Base-by-base conservation (phyloP, 306 rosid species). In the Trichosanthes cucumerina region DNA sequence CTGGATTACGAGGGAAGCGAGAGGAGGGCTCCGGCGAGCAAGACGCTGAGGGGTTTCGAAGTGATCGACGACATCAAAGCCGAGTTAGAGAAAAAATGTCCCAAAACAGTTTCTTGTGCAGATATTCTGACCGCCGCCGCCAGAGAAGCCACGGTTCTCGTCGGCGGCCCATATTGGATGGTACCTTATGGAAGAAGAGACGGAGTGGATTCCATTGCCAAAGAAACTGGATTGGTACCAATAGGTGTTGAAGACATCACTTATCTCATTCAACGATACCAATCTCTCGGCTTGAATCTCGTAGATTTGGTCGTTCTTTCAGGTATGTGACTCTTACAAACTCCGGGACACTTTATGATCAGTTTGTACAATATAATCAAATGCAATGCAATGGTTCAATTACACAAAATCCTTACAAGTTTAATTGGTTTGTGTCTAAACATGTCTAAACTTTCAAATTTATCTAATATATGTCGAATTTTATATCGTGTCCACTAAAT, bases 1-100 rank as follows among this genome's bases (percentile, higher is more conserved):
- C 77, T 93, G 64, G 83, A 90, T 57, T 84, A 94, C 68, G 90
- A 92, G 23, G 92, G 91, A 78, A 90, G 97, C 72, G 97, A 94
- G 85, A 89, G 97, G 73, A 75, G 19, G n/a, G 87, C 91, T 24
- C 2, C 79, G 38, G 86, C 52, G 34, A 90, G 97, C 89, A 92
- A 89, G 86, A 89, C 93, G n/a, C 53, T 94, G 13, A 87, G 93
- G 82, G 98, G 97, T 24, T 94, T 88, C 79, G 87, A 90, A 79
- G 85, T 90, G 77, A 86, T 94, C 1, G 92, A 90, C 75, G 96
- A 92, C 34, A 92, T 94, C n/a, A 94, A 94, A 81, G 86, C 80
- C 0, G 93, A 88, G 82, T 0, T 92, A 8, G 96, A 92, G 89
- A 89, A 83, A 78, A 69, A 73, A 18, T 92, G 97, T 49, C 96